These are phyloP conservation scores for Hypoxylon fuscum DNA, from an alignment of 495 filamentous ascomycete species.

Conservation along the genomic window DNA sequence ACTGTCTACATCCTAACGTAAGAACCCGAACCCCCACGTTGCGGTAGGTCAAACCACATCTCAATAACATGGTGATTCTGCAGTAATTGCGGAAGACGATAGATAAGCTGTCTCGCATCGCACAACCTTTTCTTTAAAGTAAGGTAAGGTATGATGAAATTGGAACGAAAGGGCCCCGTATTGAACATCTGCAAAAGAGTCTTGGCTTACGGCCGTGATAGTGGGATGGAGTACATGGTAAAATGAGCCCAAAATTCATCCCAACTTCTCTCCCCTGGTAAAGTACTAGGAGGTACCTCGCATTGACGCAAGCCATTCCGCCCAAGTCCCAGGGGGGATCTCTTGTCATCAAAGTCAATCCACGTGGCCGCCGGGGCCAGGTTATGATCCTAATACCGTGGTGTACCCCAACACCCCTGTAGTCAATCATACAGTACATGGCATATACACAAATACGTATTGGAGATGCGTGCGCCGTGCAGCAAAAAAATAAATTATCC, in stretches of 20 bases:
- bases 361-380: constrained; percentile 57
- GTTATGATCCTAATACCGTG: constrained; percentile 51
- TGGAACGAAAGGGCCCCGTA: constrained; percentile 10
- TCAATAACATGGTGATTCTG: constrained; percentile 2
- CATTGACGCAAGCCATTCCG: constrained; percentile 40
- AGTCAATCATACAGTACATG: constrained; percentile 37
- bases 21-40: constrained; percentile 28
- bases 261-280: constrained; percentile 21
- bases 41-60: constrained; percentile 3
- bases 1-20: not conserved
- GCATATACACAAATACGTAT: not conserved
- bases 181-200: constrained; percentile 12
- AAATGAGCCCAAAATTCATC: constrained; percentile 27
- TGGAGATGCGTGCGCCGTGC: constrained; percentile 30
- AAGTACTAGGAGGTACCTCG: constrained; percentile 40
- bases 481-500: too few relatives aligned
- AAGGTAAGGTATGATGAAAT: not conserved
- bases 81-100: constrained; percentile 5
- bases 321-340: constrained; percentile 39
- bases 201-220: constrained; percentile 37
- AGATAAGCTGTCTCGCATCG: constrained; percentile 16
- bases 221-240: constrained; percentile 33
- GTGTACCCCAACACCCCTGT: constrained; percentile 37
- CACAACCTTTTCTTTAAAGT: constrained; percentile 13
- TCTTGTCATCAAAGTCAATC: constrained; percentile 43